Percentiles rank a stretch among this genome's conserved stretches.
Evolutionary conservation across 257 asterid genomes (phyloP).

Genomic region (Capsicum chinense): DNA sequence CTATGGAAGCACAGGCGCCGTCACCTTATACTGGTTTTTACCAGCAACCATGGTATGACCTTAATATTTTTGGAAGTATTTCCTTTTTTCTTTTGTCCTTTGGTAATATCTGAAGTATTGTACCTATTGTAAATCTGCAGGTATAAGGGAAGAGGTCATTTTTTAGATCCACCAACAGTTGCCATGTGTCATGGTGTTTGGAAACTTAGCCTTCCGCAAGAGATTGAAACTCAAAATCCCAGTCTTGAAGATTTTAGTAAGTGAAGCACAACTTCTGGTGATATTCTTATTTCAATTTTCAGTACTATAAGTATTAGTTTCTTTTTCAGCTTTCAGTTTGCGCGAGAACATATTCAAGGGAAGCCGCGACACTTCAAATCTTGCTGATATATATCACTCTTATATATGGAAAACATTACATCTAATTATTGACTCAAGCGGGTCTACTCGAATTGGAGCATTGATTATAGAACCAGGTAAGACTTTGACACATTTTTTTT

Average conservation of each 20-base stretch:
- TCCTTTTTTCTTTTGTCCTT: too few relatives aligned
- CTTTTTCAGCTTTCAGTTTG: constrained; percentile 67
- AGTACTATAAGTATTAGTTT: constrained; percentile 22
- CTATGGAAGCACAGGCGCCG: constrained; percentile 99
- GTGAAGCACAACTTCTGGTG: constrained; percentile 40
- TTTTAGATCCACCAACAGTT: constrained; percentile 92
- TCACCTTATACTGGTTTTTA: constrained; percentile 92
- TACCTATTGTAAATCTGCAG: constrained; percentile 45
- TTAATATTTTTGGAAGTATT: too few relatives aligned
- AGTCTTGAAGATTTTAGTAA: constrained; percentile 56
- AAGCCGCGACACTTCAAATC: constrained; percentile 66
- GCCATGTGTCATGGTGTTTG: constrained; percentile 63
- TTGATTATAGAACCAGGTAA: constrained; percentile 93
- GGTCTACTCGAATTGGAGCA: constrained; percentile 63
- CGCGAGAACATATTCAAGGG: constrained; percentile 70
- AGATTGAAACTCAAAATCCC: constrained; percentile 51
- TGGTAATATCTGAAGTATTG: neutral
- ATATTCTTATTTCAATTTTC: constrained; percentile 23
- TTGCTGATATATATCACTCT: constrained; percentile 62
- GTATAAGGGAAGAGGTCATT: constrained; percentile 92
- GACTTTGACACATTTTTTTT: constrained; percentile 17
- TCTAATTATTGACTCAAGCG: constrained; percentile 45
- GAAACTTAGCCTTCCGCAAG: constrained; percentile 75
- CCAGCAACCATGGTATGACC: constrained; percentile 95
- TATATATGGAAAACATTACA: constrained; percentile 55